A percentile compares a stretch with the other conserved stretches of the same genome.
Conservation (phyloP, 805 yeast genomes). For the Myxozyma nipponensis region DNA sequence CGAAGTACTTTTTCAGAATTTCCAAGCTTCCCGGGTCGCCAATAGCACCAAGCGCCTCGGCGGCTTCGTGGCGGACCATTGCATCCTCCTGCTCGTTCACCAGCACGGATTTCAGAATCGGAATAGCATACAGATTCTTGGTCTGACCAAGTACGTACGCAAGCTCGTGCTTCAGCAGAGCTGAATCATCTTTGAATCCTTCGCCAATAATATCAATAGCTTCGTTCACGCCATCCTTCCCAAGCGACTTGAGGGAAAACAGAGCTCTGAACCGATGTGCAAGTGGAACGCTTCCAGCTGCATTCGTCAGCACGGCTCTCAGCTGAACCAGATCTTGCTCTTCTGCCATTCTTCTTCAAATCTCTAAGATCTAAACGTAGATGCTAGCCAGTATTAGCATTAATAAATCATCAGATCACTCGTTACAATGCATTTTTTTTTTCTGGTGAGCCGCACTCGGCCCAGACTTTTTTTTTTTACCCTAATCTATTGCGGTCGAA, state of each 20-base stretch:
- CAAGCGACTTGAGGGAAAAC: conserved; percentile 82
- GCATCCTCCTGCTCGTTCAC: conserved; percentile 59
- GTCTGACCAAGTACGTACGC: conserved; percentile 98
- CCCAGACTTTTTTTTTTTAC: background rate
- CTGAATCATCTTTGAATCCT: conserved; percentile 72
- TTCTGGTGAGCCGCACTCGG: background rate
- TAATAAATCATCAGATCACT: too few relatives aligned
- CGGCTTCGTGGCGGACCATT: conserved; percentile 99
- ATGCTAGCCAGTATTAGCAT: too few relatives aligned
- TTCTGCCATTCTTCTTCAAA: conserved; percentile 12
- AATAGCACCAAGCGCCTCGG: conserved; percentile 96
- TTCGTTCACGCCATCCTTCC: conserved; percentile 54
- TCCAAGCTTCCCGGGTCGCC: conserved; percentile 73
- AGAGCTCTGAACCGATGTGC: conserved; percentile 92
- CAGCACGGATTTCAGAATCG: conserved; percentile 68
- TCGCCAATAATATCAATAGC: conserved; percentile 83
- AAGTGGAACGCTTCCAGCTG: conserved; percentile 61
- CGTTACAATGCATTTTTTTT: too few relatives aligned
- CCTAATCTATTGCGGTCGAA: background rate
- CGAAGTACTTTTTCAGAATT: conserved; percentile 57
- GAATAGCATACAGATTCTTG: conserved; percentile 73
- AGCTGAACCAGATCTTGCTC: conserved; percentile 13
- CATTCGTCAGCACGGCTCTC: conserved; percentile 18
- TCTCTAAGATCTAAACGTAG: too few relatives aligned
- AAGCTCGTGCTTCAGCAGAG: conserved; percentile 92